Percentiles rank a stretch among this genome's conserved stretches.
Evolutionary conservation across 441 rosid species (phyloP).

Genomic region (Erysimum cheiri): DNA sequence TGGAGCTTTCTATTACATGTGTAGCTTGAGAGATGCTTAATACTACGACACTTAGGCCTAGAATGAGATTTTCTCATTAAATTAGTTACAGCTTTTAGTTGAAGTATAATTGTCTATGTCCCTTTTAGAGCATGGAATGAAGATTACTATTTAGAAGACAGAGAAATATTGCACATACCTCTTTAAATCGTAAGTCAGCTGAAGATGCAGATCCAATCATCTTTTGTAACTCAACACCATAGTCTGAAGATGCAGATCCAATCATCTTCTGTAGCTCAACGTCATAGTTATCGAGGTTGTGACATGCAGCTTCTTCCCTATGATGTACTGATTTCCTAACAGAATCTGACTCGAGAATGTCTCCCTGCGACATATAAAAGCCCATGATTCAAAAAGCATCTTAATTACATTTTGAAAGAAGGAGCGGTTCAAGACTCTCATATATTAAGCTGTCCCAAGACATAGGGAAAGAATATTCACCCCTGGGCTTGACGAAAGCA

Average conservation of each 20-base stretch:
- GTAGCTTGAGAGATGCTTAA: slow-evolving; percentile 18
- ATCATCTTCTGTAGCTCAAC: slow-evolving; percentile 45
- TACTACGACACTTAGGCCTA: slow-evolving; percentile 24
- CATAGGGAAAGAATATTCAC: slow-evolving; percentile 41
- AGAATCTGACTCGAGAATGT: slow-evolving; percentile 43
- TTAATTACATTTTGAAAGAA: slow-evolving; percentile 29
- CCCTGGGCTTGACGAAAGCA: slow-evolving; percentile 52
- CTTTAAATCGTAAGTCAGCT: slow-evolving; percentile 51
- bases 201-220: slow-evolving; percentile 50
- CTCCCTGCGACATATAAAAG: slow-evolving; percentile 47
- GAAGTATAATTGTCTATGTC: slow-evolving; percentile 9
- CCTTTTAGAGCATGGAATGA: slow-evolving; percentile 16
- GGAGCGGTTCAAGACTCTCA: slow-evolving; percentile 24
- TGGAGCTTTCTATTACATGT: slow-evolving; percentile 23
- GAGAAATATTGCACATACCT: slow-evolving; percentile 52
- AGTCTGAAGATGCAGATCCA: slow-evolving; percentile 44
- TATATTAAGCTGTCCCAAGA: slow-evolving; percentile 18
- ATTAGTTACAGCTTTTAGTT: neutral
- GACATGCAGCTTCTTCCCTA: slow-evolving; percentile 37
- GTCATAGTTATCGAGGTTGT: slow-evolving; percentile 34
- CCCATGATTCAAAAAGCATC: slow-evolving; percentile 36
- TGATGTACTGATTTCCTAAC: slow-evolving; percentile 43
- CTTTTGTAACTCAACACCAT: slow-evolving; percentile 43
- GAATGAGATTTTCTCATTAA: slow-evolving; percentile 27
- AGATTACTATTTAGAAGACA: slow-evolving; percentile 24